phyloP scores from a whole-genome alignment of 2,329 filamentous ascomycete genomes.

The Trichophyton benhamiae region DNA sequence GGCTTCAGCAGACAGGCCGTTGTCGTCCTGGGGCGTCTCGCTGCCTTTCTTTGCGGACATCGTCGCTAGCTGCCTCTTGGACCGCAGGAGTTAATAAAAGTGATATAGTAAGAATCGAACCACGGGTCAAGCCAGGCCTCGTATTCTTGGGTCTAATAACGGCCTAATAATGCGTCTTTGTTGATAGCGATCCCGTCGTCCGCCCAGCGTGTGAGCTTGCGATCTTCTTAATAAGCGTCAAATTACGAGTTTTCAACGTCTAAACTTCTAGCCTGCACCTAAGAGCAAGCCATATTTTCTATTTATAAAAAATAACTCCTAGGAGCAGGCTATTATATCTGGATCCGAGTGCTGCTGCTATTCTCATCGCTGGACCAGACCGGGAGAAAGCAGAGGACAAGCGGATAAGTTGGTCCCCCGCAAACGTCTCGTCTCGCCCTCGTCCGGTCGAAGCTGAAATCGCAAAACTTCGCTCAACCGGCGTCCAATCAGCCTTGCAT shows the following conservation, averaged over 20 bases:
- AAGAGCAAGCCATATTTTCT: background rate
- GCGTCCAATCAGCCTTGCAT: conserved; percentile 2
- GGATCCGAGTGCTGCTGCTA: background rate
- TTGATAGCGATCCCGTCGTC: no score
- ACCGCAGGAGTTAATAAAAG: background rate
- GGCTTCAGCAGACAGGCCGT: conserved; percentile 23
- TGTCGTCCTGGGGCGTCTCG: background rate
- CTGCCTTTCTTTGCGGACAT: background rate
- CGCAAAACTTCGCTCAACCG: background rate
- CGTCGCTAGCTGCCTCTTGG: background rate
- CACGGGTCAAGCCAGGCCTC: background rate
- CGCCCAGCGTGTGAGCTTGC: no score
- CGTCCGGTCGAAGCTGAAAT: background rate
- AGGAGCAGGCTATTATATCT: background rate
- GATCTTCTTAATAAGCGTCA: background rate
- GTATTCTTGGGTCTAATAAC: background rate
- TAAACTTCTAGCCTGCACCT: background rate
- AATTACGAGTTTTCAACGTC: background rate
- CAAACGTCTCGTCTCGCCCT: background rate
- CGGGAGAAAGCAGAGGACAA: background rate
- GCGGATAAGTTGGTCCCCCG: background rate
- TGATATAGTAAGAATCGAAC: background rate
- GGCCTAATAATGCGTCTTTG: background rate
- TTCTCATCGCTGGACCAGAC: background rate
- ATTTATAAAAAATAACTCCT: background rate